Evolutionary conservation across 2,329 filamentous ascomycete species (phyloP).

Genomic region (Pseudogymnoascus pannorum): DNA sequence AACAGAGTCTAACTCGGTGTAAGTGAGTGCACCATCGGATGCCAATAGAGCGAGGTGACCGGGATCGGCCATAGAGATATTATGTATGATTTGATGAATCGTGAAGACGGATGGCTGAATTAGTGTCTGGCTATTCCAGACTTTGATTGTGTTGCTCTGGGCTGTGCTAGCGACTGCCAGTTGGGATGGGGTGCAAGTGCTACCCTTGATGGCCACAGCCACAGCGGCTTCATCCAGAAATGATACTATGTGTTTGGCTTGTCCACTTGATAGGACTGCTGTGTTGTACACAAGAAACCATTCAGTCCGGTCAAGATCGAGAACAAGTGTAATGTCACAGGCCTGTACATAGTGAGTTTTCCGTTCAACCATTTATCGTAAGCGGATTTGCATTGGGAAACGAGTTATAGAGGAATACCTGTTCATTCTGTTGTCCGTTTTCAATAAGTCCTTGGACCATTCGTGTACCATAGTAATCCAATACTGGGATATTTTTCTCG

Average conservation of each 20-base stretch:
- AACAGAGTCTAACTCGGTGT: slow-evolving; percentile 14
- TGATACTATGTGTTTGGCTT: neutral
- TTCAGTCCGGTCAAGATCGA: neutral
- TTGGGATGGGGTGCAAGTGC: neutral
- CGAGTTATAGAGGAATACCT: neutral
- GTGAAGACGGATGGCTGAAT: neutral
- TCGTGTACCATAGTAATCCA: neutral
- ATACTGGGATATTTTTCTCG: neutral
- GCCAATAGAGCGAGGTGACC: neutral
- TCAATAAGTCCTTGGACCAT: neutral
- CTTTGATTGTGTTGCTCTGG: neutral
- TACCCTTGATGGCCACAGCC: neutral
- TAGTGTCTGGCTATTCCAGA: neutral
- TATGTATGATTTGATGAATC: neutral
- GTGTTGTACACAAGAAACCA: neutral
- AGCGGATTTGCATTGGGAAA: neutral
- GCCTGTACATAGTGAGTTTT: neutral
- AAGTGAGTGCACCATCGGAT: slow-evolving; percentile 17
- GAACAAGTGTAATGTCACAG: neutral
- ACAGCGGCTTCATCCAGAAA: neutral
- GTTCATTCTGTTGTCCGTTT: neutral
- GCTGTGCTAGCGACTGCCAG: neutral
- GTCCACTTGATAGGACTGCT: neutral
- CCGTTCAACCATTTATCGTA: neutral
- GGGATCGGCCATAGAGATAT: neutral